Conservation (phyloP, 2,329 filamentous ascomycete species). For the Coccinonectria pachysandricola region DNA sequence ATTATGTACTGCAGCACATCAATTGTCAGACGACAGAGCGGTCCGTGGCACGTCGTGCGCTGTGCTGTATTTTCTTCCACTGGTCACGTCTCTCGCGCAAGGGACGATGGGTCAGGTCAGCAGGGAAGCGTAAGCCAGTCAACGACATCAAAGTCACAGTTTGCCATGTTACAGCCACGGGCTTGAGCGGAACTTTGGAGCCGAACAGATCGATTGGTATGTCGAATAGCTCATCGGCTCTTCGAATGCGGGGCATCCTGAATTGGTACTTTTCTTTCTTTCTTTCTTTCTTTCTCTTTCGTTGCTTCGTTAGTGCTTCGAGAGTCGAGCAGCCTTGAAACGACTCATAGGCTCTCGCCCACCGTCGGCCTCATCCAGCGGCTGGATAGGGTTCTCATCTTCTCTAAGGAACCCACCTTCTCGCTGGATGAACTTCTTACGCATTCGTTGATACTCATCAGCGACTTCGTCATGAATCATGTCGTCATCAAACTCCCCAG, state of each 20-base stretch:
- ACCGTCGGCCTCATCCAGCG: conserved; percentile 57
- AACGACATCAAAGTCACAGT: conserved; percentile 4
- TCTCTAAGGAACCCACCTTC: conserved; percentile 73
- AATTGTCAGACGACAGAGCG: conserved; percentile 35
- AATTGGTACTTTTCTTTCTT: conserved; percentile 2
- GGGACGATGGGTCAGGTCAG: conserved; percentile 1
- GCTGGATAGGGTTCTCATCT: conserved; percentile 55
- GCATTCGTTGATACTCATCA: conserved; percentile 70
- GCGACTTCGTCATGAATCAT: conserved; percentile 69
- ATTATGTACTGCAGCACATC: conserved; percentile 42
- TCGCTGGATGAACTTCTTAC: conserved; percentile 72
- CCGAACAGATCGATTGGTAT: conserved; percentile 18
- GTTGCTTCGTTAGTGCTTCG: conserved; percentile 30
- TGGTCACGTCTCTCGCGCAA: conserved; percentile 1
- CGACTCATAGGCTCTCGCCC: conserved; percentile 55
- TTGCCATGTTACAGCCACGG: conserved; percentile 13
- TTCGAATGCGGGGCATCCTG: too few species aligned
- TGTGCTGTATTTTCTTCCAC: too few species aligned
- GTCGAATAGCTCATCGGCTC: conserved; percentile 12
- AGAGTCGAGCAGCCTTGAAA: conserved; percentile 62
- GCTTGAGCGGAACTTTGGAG: conserved; percentile 8
- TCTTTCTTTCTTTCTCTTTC: conserved; percentile 7
- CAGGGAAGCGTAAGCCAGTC: conserved; percentile 2
- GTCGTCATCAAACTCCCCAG: conserved; percentile 58
- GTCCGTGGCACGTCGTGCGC: conserved; percentile 15